Percentiles rank a stretch among this genome's conserved stretches.
These are phyloP conservation scores for Cucurbita maxima DNA, from an alignment of 306 rosid genomes.

Conservation along the genomic window DNA sequence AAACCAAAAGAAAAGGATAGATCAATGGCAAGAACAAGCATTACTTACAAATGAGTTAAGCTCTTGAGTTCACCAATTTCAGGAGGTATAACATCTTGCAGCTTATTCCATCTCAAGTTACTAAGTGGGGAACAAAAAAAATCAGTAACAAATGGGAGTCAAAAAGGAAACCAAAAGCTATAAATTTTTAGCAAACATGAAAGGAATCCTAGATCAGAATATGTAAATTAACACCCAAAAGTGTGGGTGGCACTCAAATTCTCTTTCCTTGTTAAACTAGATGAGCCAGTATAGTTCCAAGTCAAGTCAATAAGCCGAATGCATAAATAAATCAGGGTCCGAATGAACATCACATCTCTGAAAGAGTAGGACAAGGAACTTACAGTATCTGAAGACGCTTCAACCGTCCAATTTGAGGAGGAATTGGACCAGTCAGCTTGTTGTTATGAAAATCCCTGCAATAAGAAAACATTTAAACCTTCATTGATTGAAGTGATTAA, in stretches of 20 bases:
- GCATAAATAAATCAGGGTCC: not conserved
- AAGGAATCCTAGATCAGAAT: not conserved
- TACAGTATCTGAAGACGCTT: constrained; percentile 94
- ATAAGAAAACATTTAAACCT: not conserved
- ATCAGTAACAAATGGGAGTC: not conserved
- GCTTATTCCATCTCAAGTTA: constrained; percentile 97
- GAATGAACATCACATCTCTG: not conserved
- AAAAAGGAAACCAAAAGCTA: not conserved
- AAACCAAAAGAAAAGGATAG: not conserved
- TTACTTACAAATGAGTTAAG: constrained; percentile 84
- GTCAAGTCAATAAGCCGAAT: not conserved
- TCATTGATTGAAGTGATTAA: not conserved
- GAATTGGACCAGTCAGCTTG: constrained; percentile 97
- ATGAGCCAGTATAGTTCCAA: not conserved
- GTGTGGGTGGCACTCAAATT: not conserved
- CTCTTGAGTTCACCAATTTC: constrained; percentile 96
- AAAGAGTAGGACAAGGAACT: constrained; percentile 3
- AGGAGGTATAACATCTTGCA: constrained; percentile 87
- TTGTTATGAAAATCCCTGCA: constrained; percentile 92
- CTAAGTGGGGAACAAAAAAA: constrained; percentile 23
- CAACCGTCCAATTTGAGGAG: constrained; percentile 89
- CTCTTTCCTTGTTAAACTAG: not conserved
- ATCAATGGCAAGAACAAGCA: not conserved
- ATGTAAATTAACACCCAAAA: not conserved
- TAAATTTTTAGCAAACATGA: not conserved